Conservation (phyloP, 2,329 filamentous ascomycete genomes). For the Sphaerulina vaccinii region DNA sequence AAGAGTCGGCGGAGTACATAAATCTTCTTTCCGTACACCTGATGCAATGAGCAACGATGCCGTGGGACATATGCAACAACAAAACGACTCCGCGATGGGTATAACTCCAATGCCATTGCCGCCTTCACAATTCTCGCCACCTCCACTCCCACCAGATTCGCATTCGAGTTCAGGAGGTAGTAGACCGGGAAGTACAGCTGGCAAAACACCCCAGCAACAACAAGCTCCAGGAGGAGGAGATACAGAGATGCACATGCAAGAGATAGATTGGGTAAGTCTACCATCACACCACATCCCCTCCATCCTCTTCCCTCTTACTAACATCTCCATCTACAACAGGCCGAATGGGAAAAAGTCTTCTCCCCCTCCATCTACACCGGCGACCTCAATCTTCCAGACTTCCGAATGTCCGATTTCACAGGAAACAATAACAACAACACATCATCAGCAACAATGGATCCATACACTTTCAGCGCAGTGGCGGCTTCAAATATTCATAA, state of each 20-base stretch:
- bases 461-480: constrained; percentile 12
- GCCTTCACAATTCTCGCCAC: constrained; percentile 32
- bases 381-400: constrained; percentile 37
- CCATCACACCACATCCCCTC: background rate
- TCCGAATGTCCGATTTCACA: constrained; percentile 37
- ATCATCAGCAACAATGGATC: constrained; percentile 1
- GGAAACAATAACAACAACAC: constrained; percentile 21
- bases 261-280: constrained; percentile 65
- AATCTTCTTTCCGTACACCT: background rate
- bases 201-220: constrained; percentile 11
- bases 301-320: too few relatives aligned
- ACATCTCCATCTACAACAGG: constrained; percentile 34
- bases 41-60: constrained; percentile 7
- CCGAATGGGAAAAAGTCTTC: constrained; percentile 50
- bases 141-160: constrained; percentile 19
- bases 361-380: constrained; percentile 38
- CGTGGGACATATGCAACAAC: constrained; percentile 22
- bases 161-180: constrained; percentile 27
- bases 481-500: constrained; percentile 17
- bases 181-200: constrained; percentile 21
- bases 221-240: constrained; percentile 10
- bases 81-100: constrained; percentile 5
- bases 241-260: constrained; percentile 44
- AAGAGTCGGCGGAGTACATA: constrained; percentile 19
- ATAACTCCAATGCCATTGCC: constrained; percentile 12